Base-by-base conservation (phyloP, 2,329 filamentous ascomycete genomes). In the Apiospora saccharicola region DNA sequence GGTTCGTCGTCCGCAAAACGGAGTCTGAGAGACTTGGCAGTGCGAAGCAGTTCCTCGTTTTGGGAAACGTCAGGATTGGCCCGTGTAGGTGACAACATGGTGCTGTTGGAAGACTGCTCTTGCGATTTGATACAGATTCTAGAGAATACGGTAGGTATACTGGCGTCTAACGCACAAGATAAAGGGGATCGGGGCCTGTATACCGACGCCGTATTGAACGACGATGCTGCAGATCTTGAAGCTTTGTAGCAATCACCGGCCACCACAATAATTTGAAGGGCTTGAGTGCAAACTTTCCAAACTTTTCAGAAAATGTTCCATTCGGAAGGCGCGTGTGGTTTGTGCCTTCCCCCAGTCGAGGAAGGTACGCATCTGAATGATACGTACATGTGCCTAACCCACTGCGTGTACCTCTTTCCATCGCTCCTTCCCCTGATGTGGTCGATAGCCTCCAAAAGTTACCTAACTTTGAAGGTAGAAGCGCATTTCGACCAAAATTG, bases 1-100 rank as follows among this genome's bases (percentile, higher is more conserved):
- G 74, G 71, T 19, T 76, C 73, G 61, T 75, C 74, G 47, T 71
- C 22, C 14, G 19, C 64, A 24, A 77, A 72, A 24, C 75, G 76
- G 67, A 47, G 72, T 44, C 75, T 77, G 53, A 75, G 70, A 22
- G 71, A 73, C 34, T 49, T 61, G 16, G 71, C 71, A 4, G 26
- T 69, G 34, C 71, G 73, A 43, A 68, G 47, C 12, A 64, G 57
- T 41, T 41, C 57, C 5, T 64, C 34, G 8, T 64, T 41, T n/a
- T 37, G 57, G 22, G 57, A 41, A n/a, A 34, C 57, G 8, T 41
- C 19, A 41, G 34, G 57, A 19, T 22, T 22, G 57, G 8, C 57
- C 57, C 57, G n/a, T 16, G 30, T 41, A 64, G 57, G 57, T 64
- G 57, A 64, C 22, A 64, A n/a, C 57, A 64, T 64, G 34, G 34